A percentile compares a stretch with the other conserved stretches of the same genome.
These are phyloP conservation scores for Ogataea naganishii DNA, from an alignment of 805 yeast species.

Conservation along the genomic window DNA sequence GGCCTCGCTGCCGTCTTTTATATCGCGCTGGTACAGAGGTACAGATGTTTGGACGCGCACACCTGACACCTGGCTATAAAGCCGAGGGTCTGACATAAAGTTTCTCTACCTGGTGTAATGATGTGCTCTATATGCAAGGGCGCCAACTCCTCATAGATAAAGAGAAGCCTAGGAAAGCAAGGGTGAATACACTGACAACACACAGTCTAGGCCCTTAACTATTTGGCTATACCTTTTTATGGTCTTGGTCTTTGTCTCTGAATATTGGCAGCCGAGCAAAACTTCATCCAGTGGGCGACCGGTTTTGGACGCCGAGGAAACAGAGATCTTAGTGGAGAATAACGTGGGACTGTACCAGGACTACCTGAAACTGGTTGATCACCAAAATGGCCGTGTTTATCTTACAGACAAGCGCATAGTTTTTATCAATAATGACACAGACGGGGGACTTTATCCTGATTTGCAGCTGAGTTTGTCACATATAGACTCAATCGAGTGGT, in stretches of 20 bases:
- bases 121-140: too few relatives aligned
- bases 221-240: not conserved
- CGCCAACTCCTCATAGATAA: too few relatives aligned
- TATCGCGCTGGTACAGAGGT: too few relatives aligned
- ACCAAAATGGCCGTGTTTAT: conserved; percentile 72
- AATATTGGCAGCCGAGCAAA: conserved; percentile 13
- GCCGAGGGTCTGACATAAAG: too few relatives aligned
- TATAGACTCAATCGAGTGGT: conserved; percentile 16
- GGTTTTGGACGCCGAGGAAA: conserved; percentile 26
- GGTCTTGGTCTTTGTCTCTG: conserved; percentile 3
- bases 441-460: not conserved
- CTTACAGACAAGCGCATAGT: conserved; percentile 67
- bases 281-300: conserved; percentile 26
- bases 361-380: conserved; percentile 47
- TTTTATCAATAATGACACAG: conserved; percentile 47
- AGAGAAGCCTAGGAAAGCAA: not conserved
- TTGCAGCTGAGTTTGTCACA: conserved; percentile 10
- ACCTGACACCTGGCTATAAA: too few relatives aligned
- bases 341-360: conserved; percentile 76
- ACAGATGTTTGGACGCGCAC: too few relatives aligned
- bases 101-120: too few relatives aligned
- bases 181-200: not conserved
- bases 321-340: conserved; percentile 42
- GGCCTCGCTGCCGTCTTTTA: too few relatives aligned
- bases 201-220: too few relatives aligned